These are phyloP conservation scores for Pontederia crassipes DNA, from an alignment of 176 grass and related monocot genomes.

Conservation along the genomic window DNA sequence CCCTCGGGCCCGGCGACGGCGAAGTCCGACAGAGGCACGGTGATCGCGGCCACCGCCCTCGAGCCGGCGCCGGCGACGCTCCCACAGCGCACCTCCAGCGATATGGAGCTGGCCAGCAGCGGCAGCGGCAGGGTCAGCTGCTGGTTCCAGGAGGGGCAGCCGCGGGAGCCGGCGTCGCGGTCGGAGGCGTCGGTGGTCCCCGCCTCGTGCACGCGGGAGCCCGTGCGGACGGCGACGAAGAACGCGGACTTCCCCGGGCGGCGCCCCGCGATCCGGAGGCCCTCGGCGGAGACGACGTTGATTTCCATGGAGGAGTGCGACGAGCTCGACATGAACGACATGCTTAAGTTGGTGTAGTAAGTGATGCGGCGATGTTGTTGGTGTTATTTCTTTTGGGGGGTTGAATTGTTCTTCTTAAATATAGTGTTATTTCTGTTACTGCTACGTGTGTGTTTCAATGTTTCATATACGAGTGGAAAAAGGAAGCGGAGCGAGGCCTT, in stretches of 20 bases:
- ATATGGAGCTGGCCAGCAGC: not conserved
- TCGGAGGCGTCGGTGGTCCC: not conserved
- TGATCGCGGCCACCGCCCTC: not conserved
- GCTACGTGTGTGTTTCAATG: no score
- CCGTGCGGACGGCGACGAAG: constrained; percentile 7
- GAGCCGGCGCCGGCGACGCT: not conserved
- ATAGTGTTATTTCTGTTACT: no score
- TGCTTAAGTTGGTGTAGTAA: no score
- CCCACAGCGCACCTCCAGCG: not conserved
- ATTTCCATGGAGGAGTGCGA: not conserved
- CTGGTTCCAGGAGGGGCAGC: constrained; percentile 11
- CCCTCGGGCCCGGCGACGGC: not conserved
- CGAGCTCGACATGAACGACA: not conserved
- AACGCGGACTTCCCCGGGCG: not conserved
- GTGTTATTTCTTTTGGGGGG: no score
- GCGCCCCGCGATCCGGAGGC: not conserved
- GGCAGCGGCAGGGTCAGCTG: not conserved
- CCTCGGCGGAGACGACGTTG: constrained; percentile 13
- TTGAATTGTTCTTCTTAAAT: no score
- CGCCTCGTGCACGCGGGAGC: not conserved
- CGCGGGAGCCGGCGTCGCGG: not conserved
- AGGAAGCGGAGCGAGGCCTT: no score
- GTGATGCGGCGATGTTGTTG: no score
- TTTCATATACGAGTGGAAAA: no score
- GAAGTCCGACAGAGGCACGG: constrained; percentile 14